phyloP scores from a whole-genome alignment of 2,329 filamentous ascomycete genomes.

The Colletotrichum tropicale region DNA sequence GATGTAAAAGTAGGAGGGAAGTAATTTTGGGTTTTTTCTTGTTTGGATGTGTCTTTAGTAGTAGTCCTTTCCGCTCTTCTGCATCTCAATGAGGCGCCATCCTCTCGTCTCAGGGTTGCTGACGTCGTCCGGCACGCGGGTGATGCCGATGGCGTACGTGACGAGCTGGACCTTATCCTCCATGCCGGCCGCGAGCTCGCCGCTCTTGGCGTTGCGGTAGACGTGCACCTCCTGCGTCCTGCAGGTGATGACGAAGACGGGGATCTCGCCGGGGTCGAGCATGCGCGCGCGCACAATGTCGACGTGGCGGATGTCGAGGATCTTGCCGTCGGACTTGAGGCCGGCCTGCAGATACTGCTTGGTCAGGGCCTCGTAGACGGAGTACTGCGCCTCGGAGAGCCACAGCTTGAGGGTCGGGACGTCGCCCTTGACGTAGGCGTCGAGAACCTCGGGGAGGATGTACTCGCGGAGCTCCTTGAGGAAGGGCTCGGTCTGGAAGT shows the following conservation, averaged over 20 bases:
- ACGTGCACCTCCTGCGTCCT: constrained; percentile 98
- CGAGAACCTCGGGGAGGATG: constrained; percentile 94
- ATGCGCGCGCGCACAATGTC: constrained; percentile 84
- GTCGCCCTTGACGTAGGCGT: constrained; percentile 98
- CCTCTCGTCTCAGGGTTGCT: constrained; percentile 96
- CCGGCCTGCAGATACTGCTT: constrained; percentile 95
- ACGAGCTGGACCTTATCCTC: constrained; percentile 98
- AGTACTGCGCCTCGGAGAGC: constrained; percentile 95
- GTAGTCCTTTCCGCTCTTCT: constrained; percentile 95
- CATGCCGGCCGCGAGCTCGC: constrained; percentile 92
- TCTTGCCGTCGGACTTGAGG: constrained; percentile 91
- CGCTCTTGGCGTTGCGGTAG: constrained; percentile 89
- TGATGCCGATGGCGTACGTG: constrained; percentile 97
- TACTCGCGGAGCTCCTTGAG: constrained; percentile 95
- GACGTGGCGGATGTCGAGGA: constrained; percentile 93
- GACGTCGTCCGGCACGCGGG: constrained; percentile 90
- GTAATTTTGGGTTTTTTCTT: neutral
- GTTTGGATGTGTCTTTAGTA: constrained; percentile 42
- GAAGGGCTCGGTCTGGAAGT: constrained; percentile 94
- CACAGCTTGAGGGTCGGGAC: constrained; percentile 89
- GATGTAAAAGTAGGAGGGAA: neutral
- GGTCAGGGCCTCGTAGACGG: constrained; percentile 94
- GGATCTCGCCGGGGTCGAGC: constrained; percentile 84
- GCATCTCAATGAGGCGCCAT: constrained; percentile 97
- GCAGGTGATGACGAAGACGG: constrained; percentile 96